phyloP scores from a whole-genome alignment of 208 protist genomes.

The Tritrichomonas musculus region DNA sequence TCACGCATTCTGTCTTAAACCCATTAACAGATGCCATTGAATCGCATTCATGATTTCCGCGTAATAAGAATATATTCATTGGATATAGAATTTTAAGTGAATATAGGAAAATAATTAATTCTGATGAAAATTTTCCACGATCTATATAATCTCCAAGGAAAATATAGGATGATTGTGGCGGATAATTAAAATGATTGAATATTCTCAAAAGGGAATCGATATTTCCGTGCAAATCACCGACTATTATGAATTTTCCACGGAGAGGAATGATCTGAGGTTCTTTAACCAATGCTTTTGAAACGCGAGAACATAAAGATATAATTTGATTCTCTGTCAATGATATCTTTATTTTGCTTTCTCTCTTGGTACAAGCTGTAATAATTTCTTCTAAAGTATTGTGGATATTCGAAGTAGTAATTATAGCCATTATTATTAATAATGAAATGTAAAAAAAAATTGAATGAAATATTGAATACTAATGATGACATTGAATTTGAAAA shows the following conservation, averaged over 20 bases:
- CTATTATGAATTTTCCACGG: neutral
- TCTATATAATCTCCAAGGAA: slow-evolving; percentile 27
- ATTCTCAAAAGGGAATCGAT: neutral
- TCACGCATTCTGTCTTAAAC: slow-evolving; percentile 73
- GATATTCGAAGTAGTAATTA: too few relatives aligned
- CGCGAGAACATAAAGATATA: too few relatives aligned
- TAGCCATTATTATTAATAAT: too few relatives aligned
- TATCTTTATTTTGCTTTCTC: too few relatives aligned
- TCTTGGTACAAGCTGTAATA: too few relatives aligned
- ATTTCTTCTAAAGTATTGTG: too few relatives aligned
- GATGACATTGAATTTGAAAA: too few relatives aligned
- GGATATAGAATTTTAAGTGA: neutral
- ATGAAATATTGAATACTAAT: too few relatives aligned
- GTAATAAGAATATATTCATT: neutral
- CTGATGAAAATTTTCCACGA: neutral
- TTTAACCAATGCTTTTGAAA: too few relatives aligned
- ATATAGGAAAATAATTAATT: neutral
- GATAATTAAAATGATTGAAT: neutral
- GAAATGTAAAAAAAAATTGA: too few relatives aligned
- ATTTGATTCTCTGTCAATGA: too few relatives aligned
- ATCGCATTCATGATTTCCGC: slow-evolving; percentile 42
- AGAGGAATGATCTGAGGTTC: neutral
- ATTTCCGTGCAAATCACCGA: slow-evolving; percentile 25
- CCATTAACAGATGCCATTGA: slow-evolving; percentile 81
- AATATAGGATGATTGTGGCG: neutral